phyloP scores from a whole-genome alignment of 805 yeast genomes.

The Diddensiella transvaalensis region DNA sequence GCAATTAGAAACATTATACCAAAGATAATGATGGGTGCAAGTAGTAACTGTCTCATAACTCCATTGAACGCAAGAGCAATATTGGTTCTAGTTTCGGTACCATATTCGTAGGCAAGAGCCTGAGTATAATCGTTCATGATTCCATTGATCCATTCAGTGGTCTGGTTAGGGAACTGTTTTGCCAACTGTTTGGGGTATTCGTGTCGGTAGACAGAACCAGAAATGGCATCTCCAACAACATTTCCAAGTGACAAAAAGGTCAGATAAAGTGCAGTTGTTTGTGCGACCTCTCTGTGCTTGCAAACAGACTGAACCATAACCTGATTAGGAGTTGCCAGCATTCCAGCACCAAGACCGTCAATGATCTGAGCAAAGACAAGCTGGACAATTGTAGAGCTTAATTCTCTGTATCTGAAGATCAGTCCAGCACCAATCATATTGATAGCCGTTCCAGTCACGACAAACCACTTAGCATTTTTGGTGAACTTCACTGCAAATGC shows the following conservation, averaged over 20 bases:
- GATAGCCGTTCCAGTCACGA: constrained; percentile 52
- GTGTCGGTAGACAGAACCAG: not conserved
- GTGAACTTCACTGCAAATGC: constrained; percentile 43
- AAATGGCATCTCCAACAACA: not conserved
- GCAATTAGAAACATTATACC: not conserved
- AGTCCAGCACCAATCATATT: constrained; percentile 65
- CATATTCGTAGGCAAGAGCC: not conserved
- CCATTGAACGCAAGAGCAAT: not conserved
- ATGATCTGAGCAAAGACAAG: constrained; percentile 52
- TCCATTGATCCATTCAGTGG: not conserved
- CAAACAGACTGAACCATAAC: constrained; percentile 57
- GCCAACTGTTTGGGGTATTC: not conserved
- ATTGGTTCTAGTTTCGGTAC: not conserved
- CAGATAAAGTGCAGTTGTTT: constrained; percentile 53
- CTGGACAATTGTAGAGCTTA: constrained; percentile 34
- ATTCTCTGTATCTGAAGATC: constrained; percentile 52
- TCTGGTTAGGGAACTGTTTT: not conserved
- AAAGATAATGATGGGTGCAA: not conserved
- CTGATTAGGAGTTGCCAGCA: constrained; percentile 63
- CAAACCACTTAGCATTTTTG: constrained; percentile 56
- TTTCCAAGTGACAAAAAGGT: constrained; percentile 60
- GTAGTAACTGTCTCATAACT: not conserved
- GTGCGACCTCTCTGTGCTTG: constrained; percentile 63
- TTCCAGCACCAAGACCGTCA: constrained; percentile 75
- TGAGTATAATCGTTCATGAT: not conserved